Evolutionary conservation across 2,329 filamentous ascomycete genomes (phyloP).

Genomic region (Triangularia setosa): DNA sequence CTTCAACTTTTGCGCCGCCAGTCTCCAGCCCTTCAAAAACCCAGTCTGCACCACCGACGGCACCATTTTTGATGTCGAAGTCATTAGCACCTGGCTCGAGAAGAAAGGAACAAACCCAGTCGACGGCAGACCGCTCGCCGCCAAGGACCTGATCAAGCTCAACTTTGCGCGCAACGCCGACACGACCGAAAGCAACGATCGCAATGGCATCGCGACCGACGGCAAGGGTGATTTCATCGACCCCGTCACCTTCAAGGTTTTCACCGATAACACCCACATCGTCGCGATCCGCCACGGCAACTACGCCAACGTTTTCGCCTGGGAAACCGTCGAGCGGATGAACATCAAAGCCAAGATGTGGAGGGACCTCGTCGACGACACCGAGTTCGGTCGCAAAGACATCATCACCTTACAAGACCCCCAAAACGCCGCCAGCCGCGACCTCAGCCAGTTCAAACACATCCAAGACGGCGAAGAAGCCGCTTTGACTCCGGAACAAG

Average conservation of each 20-base stretch:
- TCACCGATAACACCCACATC: conserved; percentile 97
- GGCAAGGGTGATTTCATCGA: conserved; percentile 80
- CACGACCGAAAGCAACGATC: conserved; percentile 45
- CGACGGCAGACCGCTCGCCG: conserved; percentile 72
- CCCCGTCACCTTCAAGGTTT: conserved; percentile 94
- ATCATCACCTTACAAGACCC: conserved; percentile 97
- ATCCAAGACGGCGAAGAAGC: conserved; percentile 75
- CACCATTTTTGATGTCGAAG: conserved; percentile 90
- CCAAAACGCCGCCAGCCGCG: conserved; percentile 77
- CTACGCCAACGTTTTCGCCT: conserved; percentile 93
- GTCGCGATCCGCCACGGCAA: conserved; percentile 75
- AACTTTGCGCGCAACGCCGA: conserved; percentile 90
- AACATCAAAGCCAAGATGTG: conserved; percentile 98
- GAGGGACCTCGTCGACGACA: conserved; percentile 83
- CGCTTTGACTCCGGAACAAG: conserved; percentile 64
- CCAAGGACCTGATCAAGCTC: conserved; percentile 81
- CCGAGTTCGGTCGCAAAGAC: conserved; percentile 81
- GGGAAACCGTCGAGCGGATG: conserved; percentile 90
- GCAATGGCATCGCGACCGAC: conserved; percentile 44
- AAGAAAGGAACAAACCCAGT: conserved; percentile 92
- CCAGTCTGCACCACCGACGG: conserved; percentile 87
- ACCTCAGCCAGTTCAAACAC: conserved; percentile 85
- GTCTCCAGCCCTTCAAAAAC: conserved; percentile 89
- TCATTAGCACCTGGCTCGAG: conserved; percentile 90
- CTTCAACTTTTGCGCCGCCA: conserved; percentile 97